Conservation (phyloP, 345 rosid species). For the Isatis tinctoria region DNA sequence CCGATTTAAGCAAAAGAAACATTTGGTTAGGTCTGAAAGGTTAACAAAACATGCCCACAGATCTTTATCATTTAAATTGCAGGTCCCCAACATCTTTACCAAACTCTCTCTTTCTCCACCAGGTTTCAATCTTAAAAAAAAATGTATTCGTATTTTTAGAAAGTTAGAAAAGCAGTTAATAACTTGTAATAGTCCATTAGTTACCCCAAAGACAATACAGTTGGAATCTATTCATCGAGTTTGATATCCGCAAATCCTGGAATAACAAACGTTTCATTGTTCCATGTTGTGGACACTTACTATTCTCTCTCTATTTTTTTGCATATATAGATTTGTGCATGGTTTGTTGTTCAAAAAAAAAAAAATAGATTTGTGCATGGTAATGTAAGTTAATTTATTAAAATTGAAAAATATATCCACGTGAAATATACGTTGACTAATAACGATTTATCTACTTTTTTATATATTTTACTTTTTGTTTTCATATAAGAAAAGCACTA, state of each 20-base stretch:
- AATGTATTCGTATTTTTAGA: background rate
- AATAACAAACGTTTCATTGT: background rate
- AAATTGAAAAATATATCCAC: background rate
- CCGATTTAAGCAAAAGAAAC: constrained; percentile 23
- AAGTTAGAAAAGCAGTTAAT: background rate
- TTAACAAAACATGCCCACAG: constrained; percentile 19
- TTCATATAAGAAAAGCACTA: background rate
- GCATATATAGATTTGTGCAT: background rate
- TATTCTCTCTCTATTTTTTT: background rate
- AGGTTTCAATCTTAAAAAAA: background rate
- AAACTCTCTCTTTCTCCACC: constrained; percentile 15
- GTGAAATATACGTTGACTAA: background rate
- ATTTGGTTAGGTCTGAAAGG: constrained; percentile 33
- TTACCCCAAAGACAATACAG: background rate
- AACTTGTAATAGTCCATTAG: constrained; percentile 3
- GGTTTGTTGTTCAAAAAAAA: too few relatives aligned
- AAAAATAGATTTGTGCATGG: background rate
- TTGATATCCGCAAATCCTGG: background rate
- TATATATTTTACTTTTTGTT: background rate
- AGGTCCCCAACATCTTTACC: constrained; percentile 33
- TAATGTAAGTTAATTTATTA: background rate
- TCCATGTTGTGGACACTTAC: background rate
- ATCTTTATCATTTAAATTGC: constrained; percentile 15
- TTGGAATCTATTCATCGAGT: constrained; percentile 7
- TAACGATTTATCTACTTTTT: background rate